Base-by-base conservation (phyloP, 139 green algal genomes). In the Gonium pectorale region DNA sequence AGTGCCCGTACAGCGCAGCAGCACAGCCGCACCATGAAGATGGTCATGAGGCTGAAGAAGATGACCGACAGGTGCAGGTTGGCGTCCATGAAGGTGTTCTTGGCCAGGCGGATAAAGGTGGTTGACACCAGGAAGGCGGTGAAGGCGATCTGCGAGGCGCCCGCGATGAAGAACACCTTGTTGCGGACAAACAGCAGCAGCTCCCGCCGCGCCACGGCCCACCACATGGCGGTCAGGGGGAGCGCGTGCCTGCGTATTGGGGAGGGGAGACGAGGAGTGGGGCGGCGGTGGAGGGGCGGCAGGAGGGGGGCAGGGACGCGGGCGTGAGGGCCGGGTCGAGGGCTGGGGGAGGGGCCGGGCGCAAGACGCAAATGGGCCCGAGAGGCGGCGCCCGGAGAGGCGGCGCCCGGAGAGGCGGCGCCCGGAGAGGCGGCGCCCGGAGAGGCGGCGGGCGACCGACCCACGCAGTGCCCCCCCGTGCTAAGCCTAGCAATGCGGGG, bases 11-110 rank as follows among this genome's bases (percentile, higher is more conserved):
- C n/a, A n/a, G n/a, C n/a, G n/a, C n/a, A n/a, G n/a, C n/a, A n/a
- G n/a, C n/a, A n/a, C n/a, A n/a, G n/a, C 64, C 49, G 0, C 72
- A 79, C 70, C 73, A 81, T 81, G 59, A 70, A 77, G 22, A 95
- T 64, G 52, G 92, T 91, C 67, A 94, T 90, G 44, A 92, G 86
- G n/a, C 67, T 83, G 43, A 95, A 80, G 71, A 93, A 92, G 15
- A 78, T 71, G 29, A 95, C 82, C 0, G 41, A 68, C 56, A 87
- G 31, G 69, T 44, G 38, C 9, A 87, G 81, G 60, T 87, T 87
- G 69, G 68, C 81, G 69, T 87, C 56, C 31, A 52, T 37, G 44
- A 67, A 74, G 31, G 41, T 40, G 56, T 67, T 21, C 26, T 74
- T 74, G 43, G 43, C 3, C 21, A 81, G 56, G 17, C 33, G 19